A percentile compares a stretch with the other conserved stretches of the same genome.
These are phyloP conservation scores for Aspergillus cavernicola DNA, from an alignment of 495 filamentous ascomycete genomes.

Conservation along the genomic window DNA sequence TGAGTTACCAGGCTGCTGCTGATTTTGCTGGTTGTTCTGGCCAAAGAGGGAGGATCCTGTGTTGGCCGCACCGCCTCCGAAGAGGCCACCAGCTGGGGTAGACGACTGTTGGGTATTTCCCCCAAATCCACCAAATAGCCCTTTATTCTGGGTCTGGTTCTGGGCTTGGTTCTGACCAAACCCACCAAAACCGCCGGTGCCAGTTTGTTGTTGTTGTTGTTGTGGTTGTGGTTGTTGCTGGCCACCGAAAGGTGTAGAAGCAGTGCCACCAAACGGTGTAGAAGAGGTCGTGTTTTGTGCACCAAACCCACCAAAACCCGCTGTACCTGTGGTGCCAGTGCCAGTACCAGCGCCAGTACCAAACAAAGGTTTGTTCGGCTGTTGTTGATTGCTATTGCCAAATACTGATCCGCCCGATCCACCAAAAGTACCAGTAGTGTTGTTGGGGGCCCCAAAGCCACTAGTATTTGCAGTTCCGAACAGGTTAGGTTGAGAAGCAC, in stretches of 20 bases:
- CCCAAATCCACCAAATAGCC: slow-evolving; percentile 41
- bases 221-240: too few species aligned
- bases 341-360: slow-evolving; percentile 19
- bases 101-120: slow-evolving; percentile 36
- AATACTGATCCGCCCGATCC: slow-evolving; percentile 44
- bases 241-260: slow-evolving; percentile 40
- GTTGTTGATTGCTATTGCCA: slow-evolving; percentile 34
- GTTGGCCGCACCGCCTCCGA: slow-evolving; percentile 34
- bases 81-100: slow-evolving; percentile 35
- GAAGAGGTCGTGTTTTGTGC: slow-evolving; percentile 31
- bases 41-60: slow-evolving; percentile 41
- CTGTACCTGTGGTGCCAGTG: slow-evolving; percentile 30
- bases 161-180: slow-evolving; percentile 45
- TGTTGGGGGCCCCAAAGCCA: slow-evolving; percentile 23
- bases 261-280: slow-evolving; percentile 42
- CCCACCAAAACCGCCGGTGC: slow-evolving; percentile 35
- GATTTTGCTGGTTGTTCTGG: slow-evolving; percentile 29
- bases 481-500: slow-evolving; percentile 22
- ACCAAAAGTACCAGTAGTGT: slow-evolving; percentile 26
- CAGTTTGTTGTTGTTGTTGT: slow-evolving; percentile 33
- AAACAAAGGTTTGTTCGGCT: slow-evolving; percentile 35
- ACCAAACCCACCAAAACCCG: slow-evolving; percentile 40
- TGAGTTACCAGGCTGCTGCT: slow-evolving; percentile 39
- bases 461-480: slow-evolving; percentile 27
- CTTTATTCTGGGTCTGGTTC: slow-evolving; percentile 38